Conservation (phyloP, 176 grass and related monocot genomes). For the Bothriochloa decipiens region DNA sequence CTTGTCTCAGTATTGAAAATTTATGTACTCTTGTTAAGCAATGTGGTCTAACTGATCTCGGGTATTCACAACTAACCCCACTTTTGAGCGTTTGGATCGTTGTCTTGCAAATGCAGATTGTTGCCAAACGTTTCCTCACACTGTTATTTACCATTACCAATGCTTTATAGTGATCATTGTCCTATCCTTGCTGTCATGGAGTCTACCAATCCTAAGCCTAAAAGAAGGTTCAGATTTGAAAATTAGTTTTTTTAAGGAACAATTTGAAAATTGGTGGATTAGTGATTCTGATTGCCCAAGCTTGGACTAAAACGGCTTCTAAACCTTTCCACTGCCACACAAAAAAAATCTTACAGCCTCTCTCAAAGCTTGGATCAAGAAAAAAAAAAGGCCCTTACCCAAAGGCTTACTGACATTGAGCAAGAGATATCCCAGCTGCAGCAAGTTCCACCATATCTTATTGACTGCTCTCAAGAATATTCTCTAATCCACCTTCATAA, state of each 20-base stretch:
- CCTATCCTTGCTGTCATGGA: no score
- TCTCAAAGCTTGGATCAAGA: not conserved
- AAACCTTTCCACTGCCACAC: not conserved
- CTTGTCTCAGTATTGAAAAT: not conserved
- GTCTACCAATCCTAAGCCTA: no score
- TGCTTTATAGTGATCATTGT: not conserved
- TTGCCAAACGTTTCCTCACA: not conserved
- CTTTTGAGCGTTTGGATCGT: not conserved
- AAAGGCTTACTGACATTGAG: not conserved
- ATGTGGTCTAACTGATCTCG: not conserved
- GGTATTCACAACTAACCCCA: not conserved
- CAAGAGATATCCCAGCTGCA: not conserved
- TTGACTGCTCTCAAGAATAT: not conserved
- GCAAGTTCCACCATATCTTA: not conserved
- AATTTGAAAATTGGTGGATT: no score
- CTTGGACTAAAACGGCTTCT: no score
- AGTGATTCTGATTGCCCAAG: no score
- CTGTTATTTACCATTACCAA: not conserved
- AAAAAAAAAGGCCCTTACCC: not conserved
- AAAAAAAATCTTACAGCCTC: not conserved
- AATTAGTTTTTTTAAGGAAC: no score
- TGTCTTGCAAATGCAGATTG: not conserved
- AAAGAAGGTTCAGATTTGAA: no score
- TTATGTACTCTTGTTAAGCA: no score
- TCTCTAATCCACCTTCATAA: not conserved